Evolutionary conservation across 805 yeast genomes (phyloP).

Genomic region (Wickerhamiella kazuoi): DNA sequence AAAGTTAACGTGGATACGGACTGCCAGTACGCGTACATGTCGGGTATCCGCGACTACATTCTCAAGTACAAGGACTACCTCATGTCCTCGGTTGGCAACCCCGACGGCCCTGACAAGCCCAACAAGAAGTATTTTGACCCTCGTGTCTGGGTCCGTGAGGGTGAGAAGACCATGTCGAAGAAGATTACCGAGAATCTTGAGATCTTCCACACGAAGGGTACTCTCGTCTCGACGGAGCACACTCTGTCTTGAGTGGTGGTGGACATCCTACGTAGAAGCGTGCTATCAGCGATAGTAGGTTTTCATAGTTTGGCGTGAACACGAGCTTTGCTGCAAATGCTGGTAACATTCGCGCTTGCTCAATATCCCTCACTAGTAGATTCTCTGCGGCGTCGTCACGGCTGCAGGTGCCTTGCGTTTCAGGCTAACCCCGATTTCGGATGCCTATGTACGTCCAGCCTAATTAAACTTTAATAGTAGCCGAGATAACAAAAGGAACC

Average conservation of each 20-base stretch:
- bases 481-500: too few relatives aligned
- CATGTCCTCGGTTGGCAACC: conserved; percentile 85
- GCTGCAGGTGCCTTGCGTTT: neutral
- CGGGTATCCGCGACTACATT: conserved; percentile 95
- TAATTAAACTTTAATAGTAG: neutral
- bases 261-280: too few relatives aligned
- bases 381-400: neutral
- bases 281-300: too few relatives aligned
- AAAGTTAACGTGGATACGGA: conserved; percentile 99
- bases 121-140: conserved; percentile 99
- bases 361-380: neutral
- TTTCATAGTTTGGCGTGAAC: neutral
- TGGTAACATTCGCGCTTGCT: too few relatives aligned
- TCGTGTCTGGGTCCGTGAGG: conserved; percentile 99
- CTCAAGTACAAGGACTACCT: conserved; percentile 92
- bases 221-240: neutral
- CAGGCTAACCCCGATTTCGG: neutral
- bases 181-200: conserved; percentile 73
- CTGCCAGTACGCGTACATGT: conserved; percentile 94
- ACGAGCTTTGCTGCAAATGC: too few relatives aligned
- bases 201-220: conserved; percentile 43
- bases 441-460: neutral
- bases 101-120: conserved; percentile 97
- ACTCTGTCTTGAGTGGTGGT: neutral
- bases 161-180: conserved; percentile 92